phyloP scores from a whole-genome alignment of 2,329 filamentous ascomycete species.

The Exophiala sideris region DNA sequence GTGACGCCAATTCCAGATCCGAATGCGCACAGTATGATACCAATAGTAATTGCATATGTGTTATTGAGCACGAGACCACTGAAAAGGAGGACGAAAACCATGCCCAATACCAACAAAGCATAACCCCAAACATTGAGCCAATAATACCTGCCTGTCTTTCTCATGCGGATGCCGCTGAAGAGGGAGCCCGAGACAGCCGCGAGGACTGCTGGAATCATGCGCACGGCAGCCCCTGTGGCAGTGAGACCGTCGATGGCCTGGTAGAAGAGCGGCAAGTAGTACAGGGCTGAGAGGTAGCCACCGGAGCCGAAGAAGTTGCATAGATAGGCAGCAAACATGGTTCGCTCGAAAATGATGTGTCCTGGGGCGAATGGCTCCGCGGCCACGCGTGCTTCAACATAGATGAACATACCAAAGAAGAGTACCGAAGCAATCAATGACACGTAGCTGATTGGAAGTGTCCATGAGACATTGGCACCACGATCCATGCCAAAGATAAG shows the following conservation, averaged over 20 bases:
- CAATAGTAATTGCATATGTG: constrained; percentile 53
- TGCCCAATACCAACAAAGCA: constrained; percentile 51
- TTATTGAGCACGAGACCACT: constrained; percentile 53
- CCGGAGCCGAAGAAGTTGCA: constrained; percentile 70
- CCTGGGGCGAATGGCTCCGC: constrained; percentile 71
- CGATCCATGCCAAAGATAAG: constrained; percentile 69
- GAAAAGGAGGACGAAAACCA: constrained; percentile 56
- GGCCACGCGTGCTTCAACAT: constrained; percentile 66
- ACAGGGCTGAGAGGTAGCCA: constrained; percentile 59
- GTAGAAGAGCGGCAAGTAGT: constrained; percentile 73
- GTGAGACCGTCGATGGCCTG: constrained; percentile 66
- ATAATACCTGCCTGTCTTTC: constrained; percentile 68
- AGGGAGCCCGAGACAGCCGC: constrained; percentile 63
- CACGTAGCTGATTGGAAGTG: constrained; percentile 54
- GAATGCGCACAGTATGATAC: constrained; percentile 54
- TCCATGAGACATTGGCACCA: constrained; percentile 70
- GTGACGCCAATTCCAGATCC: constrained; percentile 63
- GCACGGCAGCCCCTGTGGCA: constrained; percentile 61
- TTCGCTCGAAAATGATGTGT: constrained; percentile 67
- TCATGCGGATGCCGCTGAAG: constrained; percentile 64
- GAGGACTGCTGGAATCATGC: constrained; percentile 65
- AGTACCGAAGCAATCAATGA: constrained; percentile 55
- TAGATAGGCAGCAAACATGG: constrained; percentile 64
- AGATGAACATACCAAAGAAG: constrained; percentile 64
- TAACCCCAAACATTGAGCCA: constrained; percentile 62